Conservation (phyloP, 2,329 filamentous ascomycete genomes). For the Clarireedia monteithiana region DNA sequence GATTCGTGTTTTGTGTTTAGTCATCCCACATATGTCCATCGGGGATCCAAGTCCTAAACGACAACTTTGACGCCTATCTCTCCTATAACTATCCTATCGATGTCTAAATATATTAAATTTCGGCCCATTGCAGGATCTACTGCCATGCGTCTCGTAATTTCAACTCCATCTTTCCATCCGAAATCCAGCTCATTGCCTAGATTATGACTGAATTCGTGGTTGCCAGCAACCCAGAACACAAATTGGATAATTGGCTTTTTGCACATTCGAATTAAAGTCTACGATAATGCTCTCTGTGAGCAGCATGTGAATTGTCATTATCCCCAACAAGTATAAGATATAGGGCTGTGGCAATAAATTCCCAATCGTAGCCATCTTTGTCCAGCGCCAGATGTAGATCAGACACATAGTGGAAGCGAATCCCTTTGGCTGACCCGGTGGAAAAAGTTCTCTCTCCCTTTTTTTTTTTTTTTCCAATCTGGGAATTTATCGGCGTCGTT, state of each 20-base stretch:
- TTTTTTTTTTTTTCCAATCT: no score
- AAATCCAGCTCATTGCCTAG: no score
- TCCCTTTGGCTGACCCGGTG: not conserved
- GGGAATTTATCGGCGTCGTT: no score
- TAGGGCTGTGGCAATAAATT: not conserved
- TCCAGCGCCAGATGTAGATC: slow-evolving; percentile 4
- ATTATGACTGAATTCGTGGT: not conserved
- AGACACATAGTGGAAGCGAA: slow-evolving; percentile 3
- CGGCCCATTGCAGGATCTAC: not conserved
- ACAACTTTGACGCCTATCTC: not conserved
- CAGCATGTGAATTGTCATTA: not conserved
- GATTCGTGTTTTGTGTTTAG: not conserved
- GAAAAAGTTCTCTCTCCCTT: no score
- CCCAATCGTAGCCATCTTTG: not conserved
- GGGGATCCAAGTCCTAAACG: not conserved
- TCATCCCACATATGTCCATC: no score
- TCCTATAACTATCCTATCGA: not conserved
- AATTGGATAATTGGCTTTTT: not conserved
- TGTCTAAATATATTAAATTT: not conserved
- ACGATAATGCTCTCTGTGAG: not conserved
- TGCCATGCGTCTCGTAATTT: not conserved
- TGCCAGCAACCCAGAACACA: not conserved
- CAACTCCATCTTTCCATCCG: not conserved
- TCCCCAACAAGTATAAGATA: not conserved
- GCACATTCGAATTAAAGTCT: not conserved